Conservation (phyloP, 805 yeast species). For the Tetrapisispora fleetii region DNA sequence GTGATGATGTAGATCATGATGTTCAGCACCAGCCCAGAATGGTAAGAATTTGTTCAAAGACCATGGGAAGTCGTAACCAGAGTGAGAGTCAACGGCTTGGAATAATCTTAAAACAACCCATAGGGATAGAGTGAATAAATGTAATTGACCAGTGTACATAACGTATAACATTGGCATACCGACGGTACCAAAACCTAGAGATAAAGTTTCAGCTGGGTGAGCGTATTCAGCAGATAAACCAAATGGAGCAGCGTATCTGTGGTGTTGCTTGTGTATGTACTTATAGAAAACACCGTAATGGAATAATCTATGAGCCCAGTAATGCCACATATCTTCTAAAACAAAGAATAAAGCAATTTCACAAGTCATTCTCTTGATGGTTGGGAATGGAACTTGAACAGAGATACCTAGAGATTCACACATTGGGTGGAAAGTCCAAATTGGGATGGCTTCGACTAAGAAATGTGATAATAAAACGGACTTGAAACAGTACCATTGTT, state of each 20-base stretch:
- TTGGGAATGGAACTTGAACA: slow-evolving; percentile 79
- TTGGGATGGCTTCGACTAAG: slow-evolving; percentile 89
- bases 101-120: slow-evolving; percentile 85
- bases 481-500: slow-evolving; percentile 89
- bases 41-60: slow-evolving; percentile 87
- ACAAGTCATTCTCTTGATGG: slow-evolving; percentile 41
- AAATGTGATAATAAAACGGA: slow-evolving; percentile 79
- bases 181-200: slow-evolving; percentile 90
- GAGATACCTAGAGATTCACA: slow-evolving; percentile 73
- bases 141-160: slow-evolving; percentile 64
- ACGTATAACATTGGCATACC: slow-evolving; percentile 88
- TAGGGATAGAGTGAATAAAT: slow-evolving; percentile 74
- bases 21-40: slow-evolving; percentile 98
- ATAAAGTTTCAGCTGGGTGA: slow-evolving; percentile 86
- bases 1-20: slow-evolving; percentile 95
- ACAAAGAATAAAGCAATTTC: slow-evolving; percentile 76
- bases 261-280: slow-evolving; percentile 94
- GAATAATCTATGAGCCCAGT: slow-evolving; percentile 85
- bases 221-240: slow-evolving; percentile 97
- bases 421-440: slow-evolving; percentile 94
- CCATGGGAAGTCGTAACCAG: slow-evolving; percentile 98
- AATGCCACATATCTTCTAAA: slow-evolving; percentile 93
- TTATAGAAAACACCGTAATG: slow-evolving; percentile 86
- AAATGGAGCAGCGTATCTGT: slow-evolving; percentile 95
- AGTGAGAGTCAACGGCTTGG: slow-evolving; percentile 97